Evolutionary conservation across 176 grass and related monocot genomes (phyloP), one percentile per base, ranked within the genome.

Genomic region (Triticum urartu): DNA sequence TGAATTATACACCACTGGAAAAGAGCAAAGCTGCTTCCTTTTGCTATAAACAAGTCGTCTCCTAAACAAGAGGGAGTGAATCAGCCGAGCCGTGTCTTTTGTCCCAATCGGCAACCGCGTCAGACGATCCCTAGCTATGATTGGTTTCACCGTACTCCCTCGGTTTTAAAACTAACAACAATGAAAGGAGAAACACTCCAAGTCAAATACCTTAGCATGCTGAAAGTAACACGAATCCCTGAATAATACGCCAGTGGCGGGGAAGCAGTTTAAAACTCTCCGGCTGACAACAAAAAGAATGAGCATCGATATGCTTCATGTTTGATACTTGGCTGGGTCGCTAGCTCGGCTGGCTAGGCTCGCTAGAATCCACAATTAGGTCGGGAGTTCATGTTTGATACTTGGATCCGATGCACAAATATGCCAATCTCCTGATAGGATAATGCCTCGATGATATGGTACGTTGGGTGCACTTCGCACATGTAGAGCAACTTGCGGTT

Each of bases 1-100:
- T 79, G 43, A 80, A 54, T 62, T 75, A 48, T 75, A 48, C 40
- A 47, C 22, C 42, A 67, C 4, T 80, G 75, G 81, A 70, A 60
- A 91, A 91, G 68, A 74, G 21, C 75, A 68, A 84, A 61, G n/a
- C 59, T 36, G 68, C 81, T 87, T 91, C 81, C 26, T 0, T 66
- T 79, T 17, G 40, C 58, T 79, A 71, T 65, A 79, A 17, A 17
- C 24, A 68, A 64, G 56, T 45, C 11, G 22, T 17, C 36, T 38
- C 36, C 36, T 1, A 15, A 36, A 80, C 12, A 38, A 18, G 47
- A 39, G 9, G 34, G 32, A 72, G 6, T 38, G 77, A 75, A 68
- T 60, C n/a, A 21, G 26, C 30, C 17, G 17, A 63, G 56, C 63
- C 11, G 21, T 38, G 63, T 64, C 35, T 77, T 47, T 78, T 5